A percentile compares a stretch with the other conserved stretches of the same genome.
Evolutionary conservation across 2,329 filamentous ascomycete genomes (phyloP).

Genomic region (Ophiostoma pallidulum): DNA sequence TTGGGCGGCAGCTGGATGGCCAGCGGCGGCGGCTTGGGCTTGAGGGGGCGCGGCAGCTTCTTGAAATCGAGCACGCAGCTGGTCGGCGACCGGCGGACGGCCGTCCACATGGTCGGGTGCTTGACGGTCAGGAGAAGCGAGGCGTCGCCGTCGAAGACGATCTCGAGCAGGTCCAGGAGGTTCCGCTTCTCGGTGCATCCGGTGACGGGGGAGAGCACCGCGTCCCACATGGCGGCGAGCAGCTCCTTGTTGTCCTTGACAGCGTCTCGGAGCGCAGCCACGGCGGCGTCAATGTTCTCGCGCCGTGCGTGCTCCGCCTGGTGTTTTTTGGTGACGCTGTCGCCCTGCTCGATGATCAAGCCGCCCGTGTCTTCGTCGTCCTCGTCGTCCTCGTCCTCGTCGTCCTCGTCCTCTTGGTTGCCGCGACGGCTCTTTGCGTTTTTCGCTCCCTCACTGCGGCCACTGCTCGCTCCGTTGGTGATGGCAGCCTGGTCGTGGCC

Average conservation of each 20-base stretch:
- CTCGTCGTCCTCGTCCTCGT: conserved; percentile 40
- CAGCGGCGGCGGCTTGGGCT: neutral
- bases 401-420: neutral
- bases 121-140: conserved; percentile 37
- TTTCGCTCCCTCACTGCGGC: neutral
- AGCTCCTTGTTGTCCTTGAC: conserved; percentile 34
- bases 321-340: conserved; percentile 32
- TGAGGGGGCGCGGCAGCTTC: conserved; percentile 13
- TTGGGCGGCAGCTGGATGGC: neutral
- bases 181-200: conserved; percentile 40
- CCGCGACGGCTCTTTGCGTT: conserved; percentile 32
- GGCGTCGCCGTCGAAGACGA: conserved; percentile 40
- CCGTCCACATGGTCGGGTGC: conserved; percentile 38
- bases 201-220: conserved; percentile 37
- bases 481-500: neutral
- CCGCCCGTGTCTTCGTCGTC: conserved; percentile 27
- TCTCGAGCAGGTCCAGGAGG: conserved; percentile 40
- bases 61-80: conserved; percentile 15
- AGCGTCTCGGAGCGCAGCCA: conserved; percentile 40
- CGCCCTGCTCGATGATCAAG: conserved; percentile 39
- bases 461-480: neutral
- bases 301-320: conserved; percentile 38
- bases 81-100: conserved; percentile 17
- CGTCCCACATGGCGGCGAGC: conserved; percentile 38
- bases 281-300: conserved; percentile 37